Base-by-base conservation (phyloP, 257 asterid species). In the Cruciata laevipes region DNA sequence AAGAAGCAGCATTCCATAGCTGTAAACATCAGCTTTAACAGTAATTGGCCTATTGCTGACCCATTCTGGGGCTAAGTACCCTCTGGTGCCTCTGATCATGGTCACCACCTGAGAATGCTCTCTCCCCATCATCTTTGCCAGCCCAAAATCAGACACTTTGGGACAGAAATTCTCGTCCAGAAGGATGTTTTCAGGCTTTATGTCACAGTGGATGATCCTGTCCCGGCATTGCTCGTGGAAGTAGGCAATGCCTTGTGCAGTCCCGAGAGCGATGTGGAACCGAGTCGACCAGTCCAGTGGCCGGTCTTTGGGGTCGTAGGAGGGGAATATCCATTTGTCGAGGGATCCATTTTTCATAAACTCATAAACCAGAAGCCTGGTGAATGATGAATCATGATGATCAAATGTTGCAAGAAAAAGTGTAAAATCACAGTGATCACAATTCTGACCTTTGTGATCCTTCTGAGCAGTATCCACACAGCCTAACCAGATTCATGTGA, bases 201-300 rank as follows among this genome's bases (percentile, higher is more conserved):
- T 91, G 70, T 91, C 98, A 1, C 98, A 91, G 47, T 91, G 98
- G 64, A 91, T 91, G 10, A 91, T 83, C 77, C 95, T 87, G 61
- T 89, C 77, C 32, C 98, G 86, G 44, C 98, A 91, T 52, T 91
- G 98, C 87, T 91, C 96, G 56, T 91, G 96, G 74, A 91, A 91
- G 69, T 91, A 91, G 5, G 96, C 95, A 25, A 91, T 85, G 60
- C 98, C 98, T 66, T 84, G 94, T 11, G 98, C 96, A 3, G 96
- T 91, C 1, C 90, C 95, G 21, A 87, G 57, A 7, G 98, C 98
- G 67, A 91, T 69, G n/a, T 66, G 76, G 64, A 81, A 89, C 10
- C 98, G 94, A 33, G 91, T 87, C 17, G 86, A 61, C 98, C 98
- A 91, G 66, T 81, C 87, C 3, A 91, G 78, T 7, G 82, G 42